These are phyloP conservation scores for Boechera divaricarpa DNA, from an alignment of 345 rosid species.

Conservation along the genomic window DNA sequence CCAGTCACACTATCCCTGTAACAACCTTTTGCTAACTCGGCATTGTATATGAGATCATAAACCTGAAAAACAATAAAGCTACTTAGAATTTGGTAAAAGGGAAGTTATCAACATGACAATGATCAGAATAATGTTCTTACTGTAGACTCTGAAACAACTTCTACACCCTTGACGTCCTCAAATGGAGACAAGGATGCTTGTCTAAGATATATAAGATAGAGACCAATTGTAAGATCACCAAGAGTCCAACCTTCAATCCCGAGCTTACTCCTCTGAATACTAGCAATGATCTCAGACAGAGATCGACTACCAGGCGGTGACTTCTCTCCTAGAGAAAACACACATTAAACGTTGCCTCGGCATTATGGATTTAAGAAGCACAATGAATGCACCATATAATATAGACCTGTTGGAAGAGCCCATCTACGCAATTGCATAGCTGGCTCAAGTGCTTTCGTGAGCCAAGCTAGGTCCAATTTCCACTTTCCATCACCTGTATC, in stretches of 20 bases:
- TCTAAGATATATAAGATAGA: conserved; percentile 87
- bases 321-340: conserved; percentile 51
- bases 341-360: conserved; percentile 31
- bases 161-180: conserved; percentile 76
- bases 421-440: conserved; percentile 76
- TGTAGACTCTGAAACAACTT: conserved; percentile 65
- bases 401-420: conserved; percentile 79
- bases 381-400: conserved; percentile 12
- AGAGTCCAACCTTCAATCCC: conserved; percentile 94
- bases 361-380: conserved; percentile 20
- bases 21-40: conserved; percentile 82
- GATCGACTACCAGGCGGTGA: conserved; percentile 63
- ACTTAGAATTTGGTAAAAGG: conserved; percentile 23
- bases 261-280: conserved; percentile 85
- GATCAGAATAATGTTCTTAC: conserved; percentile 45
- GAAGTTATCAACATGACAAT: conserved; percentile 6
- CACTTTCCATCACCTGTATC: conserved; percentile 59
- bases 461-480: conserved; percentile 82
- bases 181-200: conserved; percentile 71
- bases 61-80: conserved; percentile 52
- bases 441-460: conserved; percentile 77
- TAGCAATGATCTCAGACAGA: conserved; percentile 76
- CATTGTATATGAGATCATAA: conserved; percentile 81
- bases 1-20: conserved; percentile 61
- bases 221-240: conserved; percentile 91